Evolutionary conservation across 208 protist species (phyloP), one percentile per base, ranked within the genome.

Genomic region (Crithidia thermophila): DNA sequence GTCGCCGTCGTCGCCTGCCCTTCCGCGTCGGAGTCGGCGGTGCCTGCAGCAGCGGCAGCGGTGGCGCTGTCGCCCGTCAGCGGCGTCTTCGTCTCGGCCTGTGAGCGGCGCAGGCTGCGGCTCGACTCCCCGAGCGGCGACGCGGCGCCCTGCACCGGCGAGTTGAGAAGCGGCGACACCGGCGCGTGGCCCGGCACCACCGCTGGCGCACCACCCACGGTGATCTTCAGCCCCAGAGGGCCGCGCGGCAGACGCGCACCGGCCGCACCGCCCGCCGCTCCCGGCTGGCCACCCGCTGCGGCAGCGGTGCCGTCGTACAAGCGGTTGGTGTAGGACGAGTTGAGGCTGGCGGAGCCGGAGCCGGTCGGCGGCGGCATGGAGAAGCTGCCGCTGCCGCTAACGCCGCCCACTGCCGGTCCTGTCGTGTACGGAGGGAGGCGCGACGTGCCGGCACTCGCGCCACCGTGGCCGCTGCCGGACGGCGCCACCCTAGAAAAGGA

Each of bases 131-230:
- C 57, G 4, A n/a, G 34, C 21, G 7, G 30, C 33, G 39, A 46
- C 39, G 4, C 55, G 2, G 39, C 39, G 0, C 14, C 4, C 25
- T 46, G 55, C 4, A 34, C 16, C 6, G 62, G 53, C 16, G 43
- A 58, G 55, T 47, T 57, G 37, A 61, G 8, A 14, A 66, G 34
- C 31, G 67, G 57, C 18, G 67, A 52, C 3, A 66, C 55, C 6
- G 58, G 51, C 23, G 58, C 58, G 3, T 30, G 27, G n/a, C 36
- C 42, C 33, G 47, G 14, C 18, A 65, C 37, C 7, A 46, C 47
- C 11, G 56, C 16, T 8, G 55, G 3, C 47, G 34, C 34, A 13
- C 50, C 58, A 37, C 66, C 47, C 25, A 59, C 57, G 2, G 34
- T 72, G 28, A 65, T 45, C 20, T 59, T 65, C 21, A 64, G 30